These are phyloP conservation scores for Penicillium simplicissimum DNA, from an alignment of 495 filamentous ascomycete species.

Conservation along the genomic window DNA sequence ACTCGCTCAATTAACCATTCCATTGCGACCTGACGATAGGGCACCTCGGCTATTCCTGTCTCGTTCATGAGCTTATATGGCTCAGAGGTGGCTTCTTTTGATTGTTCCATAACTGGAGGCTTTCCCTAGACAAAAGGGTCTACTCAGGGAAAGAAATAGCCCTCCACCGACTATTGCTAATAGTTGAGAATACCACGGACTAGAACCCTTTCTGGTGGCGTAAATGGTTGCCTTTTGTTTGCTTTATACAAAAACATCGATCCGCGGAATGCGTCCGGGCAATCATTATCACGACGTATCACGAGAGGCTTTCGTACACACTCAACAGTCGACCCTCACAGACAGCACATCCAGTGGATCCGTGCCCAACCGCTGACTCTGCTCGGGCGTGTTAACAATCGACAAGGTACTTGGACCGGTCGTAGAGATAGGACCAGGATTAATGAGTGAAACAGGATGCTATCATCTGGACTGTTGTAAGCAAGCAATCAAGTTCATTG, in stretches of 20 bases:
- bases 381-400: conserved; percentile 13
- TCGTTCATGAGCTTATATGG: neutral
- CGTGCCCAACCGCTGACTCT: conserved; percentile 14
- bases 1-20: too few species aligned
- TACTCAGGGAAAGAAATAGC: neutral
- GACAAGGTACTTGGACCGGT: conserved; percentile 6
- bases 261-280: neutral
- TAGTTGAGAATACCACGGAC: neutral
- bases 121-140: neutral
- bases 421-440: neutral
- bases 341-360: neutral
- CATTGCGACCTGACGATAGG: neutral
- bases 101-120: neutral
- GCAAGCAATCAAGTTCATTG: neutral
- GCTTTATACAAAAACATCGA: neutral
- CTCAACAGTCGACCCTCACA: neutral
- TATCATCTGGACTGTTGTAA: neutral
- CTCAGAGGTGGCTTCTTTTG: neutral
- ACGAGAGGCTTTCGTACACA: neutral
- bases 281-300: neutral
- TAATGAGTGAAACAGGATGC: neutral
- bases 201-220: neutral
- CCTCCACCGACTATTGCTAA: neutral
- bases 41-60: neutral
- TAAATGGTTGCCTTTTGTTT: neutral